Conservation (phyloP, 139 green algal genomes). For the Tetraselmis chui region DNA sequence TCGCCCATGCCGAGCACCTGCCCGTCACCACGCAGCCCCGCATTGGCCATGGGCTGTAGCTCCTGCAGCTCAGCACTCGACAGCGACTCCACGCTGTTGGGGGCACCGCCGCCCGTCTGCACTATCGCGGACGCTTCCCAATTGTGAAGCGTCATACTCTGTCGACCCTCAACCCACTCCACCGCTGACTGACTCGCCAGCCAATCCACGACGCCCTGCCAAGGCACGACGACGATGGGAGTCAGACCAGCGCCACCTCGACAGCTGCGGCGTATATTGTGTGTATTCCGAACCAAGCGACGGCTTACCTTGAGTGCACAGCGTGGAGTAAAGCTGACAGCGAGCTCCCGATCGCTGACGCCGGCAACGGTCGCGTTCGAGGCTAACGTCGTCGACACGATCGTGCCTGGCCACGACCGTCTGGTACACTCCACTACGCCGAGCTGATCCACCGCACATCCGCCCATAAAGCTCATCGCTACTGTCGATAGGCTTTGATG, state of each 20-base stretch:
- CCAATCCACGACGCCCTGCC: constrained; percentile 5
- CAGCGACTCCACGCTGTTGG: not conserved
- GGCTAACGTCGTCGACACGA: not conserved
- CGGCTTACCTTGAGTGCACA: not conserved
- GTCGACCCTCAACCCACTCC: constrained; percentile 27
- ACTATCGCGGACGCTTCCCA: constrained; percentile 36
- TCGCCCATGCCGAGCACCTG: constrained; percentile 86
- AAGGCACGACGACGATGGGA: too few species aligned
- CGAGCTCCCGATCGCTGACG: not conserved
- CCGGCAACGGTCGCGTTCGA: not conserved
- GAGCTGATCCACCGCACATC: not conserved
- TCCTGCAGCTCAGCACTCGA: constrained; percentile 22
- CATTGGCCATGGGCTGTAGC: not conserved
- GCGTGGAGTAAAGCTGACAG: not conserved
- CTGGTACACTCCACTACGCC: not conserved
- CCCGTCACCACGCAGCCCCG: constrained; percentile 34
- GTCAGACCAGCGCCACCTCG: too few species aligned
- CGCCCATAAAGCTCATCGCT: too few species aligned
- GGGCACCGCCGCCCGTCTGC: constrained; percentile 28
- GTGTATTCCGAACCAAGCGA: too few species aligned
- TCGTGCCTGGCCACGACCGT: not conserved
- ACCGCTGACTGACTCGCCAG: constrained; percentile 22
- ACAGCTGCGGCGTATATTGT: too few species aligned
- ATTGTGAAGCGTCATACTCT: constrained; percentile 42
- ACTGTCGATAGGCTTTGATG: not conserved